A percentile compares a stretch with the other conserved stretches of the same genome.
phyloP scores from a whole-genome alignment of 2,329 filamentous ascomycete species.

The Claviceps arundinis region DNA sequence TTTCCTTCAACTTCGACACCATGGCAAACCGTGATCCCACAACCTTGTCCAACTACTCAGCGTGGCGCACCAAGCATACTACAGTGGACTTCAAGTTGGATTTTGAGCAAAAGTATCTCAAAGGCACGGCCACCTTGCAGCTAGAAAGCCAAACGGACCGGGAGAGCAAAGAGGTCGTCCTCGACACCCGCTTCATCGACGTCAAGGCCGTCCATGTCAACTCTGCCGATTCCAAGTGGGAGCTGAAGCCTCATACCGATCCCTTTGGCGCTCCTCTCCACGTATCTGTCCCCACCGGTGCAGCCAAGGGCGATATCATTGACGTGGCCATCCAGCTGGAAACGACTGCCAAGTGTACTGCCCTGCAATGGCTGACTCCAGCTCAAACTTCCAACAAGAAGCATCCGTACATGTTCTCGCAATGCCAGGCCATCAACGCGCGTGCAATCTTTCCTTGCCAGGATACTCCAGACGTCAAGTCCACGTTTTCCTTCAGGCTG shows the following conservation, averaged over 20 bases:
- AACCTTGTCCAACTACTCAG: conserved; percentile 82
- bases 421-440: conserved; percentile 93
- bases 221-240: conserved; percentile 50
- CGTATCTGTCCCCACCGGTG: conserved; percentile 44
- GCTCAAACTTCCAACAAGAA: conserved; percentile 92
- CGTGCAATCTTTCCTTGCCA: conserved; percentile 92
- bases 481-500: conserved; percentile 83
- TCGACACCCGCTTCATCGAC: conserved; percentile 78
- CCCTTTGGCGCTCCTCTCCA: conserved; percentile 64
- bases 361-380: conserved; percentile 88
- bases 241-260: conserved; percentile 53
- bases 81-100: conserved; percentile 70
- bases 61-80: conserved; percentile 75
- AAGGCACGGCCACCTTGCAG: conserved; percentile 62
- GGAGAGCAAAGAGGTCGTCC: conserved; percentile 61
- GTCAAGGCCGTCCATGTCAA: conserved; percentile 60
- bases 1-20: conserved; percentile 11
- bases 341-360: conserved; percentile 81
- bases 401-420: conserved; percentile 94
- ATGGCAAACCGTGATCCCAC: conserved; percentile 59
- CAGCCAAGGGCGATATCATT: conserved; percentile 37
- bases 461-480: conserved; percentile 94
- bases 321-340: conserved; percentile 53
- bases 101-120: conserved; percentile 65
- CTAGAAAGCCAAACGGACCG: conserved; percentile 65